Base-by-base conservation (phyloP, 2,329 filamentous ascomycete genomes). In the Whalleya microplaca region DNA sequence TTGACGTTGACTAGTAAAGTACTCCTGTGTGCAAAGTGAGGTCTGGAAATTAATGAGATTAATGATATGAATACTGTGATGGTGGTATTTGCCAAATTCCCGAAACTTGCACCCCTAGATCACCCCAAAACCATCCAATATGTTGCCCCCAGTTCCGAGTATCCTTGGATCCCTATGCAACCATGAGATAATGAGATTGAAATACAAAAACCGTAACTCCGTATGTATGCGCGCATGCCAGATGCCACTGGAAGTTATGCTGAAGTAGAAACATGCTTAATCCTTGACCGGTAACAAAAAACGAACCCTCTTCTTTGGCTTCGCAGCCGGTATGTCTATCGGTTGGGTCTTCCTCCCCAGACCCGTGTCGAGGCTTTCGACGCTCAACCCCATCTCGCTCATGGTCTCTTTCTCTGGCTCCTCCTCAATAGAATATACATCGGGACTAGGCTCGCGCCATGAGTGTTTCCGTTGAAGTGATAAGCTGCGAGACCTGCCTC, bases 401-500 rank as follows among this genome's bases (percentile, higher is more conserved):
- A 76, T 70, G 21, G 78, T 68, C 64, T 83, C 80, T 65, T 81
- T 80, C 71, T 84, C 82, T 1, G 79, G 79, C 72, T 85, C 82
- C 68, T 85, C 83, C 69, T 83, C 79, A 53, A 85, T 85, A 27
- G 80, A 80, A 78, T 82, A 85, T 2, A 85, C 83, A 51, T 84
- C 82, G 0, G 82, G 82, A 64, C 82, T 85, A 6, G 83, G 83
- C 70, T 83, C 78, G 40, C 82, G 74, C 83, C 83, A 85, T 1
- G 83, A 75, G 53, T 76, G 75, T 9, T 75, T 76, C 8, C 79
- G 77, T 43, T 77, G 74, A 19, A 75, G 57, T 65, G 74, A 32
- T 69, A 71, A 47, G 65, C 66, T 64, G 19, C 66, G 64, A 2
- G 71, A 64, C 41, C 70, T 64, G 43, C 69, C 72, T 46, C 72